These are phyloP conservation scores for Carex arenaria DNA, from an alignment of 202 grass and related monocot species.

Conservation along the genomic window DNA sequence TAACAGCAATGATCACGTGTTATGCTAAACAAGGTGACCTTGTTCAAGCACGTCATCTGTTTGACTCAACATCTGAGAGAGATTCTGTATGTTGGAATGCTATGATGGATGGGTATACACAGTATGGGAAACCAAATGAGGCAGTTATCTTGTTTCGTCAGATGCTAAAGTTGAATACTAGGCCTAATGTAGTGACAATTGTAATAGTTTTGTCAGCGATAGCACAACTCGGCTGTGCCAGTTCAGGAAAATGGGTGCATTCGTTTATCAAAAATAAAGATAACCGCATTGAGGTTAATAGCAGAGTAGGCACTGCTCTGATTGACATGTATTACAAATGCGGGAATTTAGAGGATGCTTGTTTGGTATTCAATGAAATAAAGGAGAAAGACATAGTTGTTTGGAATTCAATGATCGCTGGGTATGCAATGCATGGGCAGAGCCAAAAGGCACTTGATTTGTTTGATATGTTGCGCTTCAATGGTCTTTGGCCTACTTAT, in stretches of 20 bases:
- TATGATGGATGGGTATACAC: conserved; percentile 90
- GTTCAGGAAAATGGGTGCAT: conserved; percentile 78
- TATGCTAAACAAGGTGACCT: conserved; percentile 64
- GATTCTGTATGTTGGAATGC: conserved; percentile 90
- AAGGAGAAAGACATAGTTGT: conserved; percentile 49
- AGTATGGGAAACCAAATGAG: conserved; percentile 51
- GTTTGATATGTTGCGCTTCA: conserved; percentile 24
- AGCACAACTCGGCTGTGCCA: conserved; percentile 50
- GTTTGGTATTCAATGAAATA: conserved; percentile 52
- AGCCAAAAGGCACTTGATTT: conserved; percentile 42
- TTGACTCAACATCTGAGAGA: conserved; percentile 45
- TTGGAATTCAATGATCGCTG: conserved; percentile 90
- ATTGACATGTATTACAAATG: conserved; percentile 97
- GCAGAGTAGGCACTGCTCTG: conserved; percentile 68
- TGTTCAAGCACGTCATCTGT: conserved; percentile 46
- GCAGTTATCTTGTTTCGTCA: conserved; percentile 55
- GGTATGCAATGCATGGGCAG: conserved; percentile 74
- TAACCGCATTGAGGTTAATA: conserved; percentile 35
- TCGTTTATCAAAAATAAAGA: conserved; percentile 51
- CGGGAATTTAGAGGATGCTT: conserved; percentile 73
- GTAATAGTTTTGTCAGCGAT: conserved; percentile 57
- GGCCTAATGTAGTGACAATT: conserved; percentile 55
- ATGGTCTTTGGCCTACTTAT: conserved; percentile 58
- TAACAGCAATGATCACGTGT: conserved; percentile 85
- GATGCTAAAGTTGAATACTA: conserved; percentile 45